phyloP scores from a whole-genome alignment of 148 eudicot genomes.

The Cornus controversa region DNA sequence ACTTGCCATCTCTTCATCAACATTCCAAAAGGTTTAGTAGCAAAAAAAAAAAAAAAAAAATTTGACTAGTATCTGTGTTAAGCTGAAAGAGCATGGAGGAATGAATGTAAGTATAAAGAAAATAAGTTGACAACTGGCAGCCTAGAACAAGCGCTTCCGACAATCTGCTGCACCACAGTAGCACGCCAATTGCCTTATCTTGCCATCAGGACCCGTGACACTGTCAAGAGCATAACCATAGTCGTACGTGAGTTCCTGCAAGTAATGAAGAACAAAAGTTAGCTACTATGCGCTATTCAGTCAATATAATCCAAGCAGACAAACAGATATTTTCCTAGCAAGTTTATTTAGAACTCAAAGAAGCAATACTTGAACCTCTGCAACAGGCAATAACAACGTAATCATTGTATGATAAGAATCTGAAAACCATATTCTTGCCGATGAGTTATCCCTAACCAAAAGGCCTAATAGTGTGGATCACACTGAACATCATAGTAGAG shows the following conservation, averaged over 20 bases:
- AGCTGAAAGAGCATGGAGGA: background rate
- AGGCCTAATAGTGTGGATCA: background rate
- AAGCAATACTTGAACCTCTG: background rate
- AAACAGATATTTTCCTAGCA: too few species aligned
- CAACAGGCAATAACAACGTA: background rate
- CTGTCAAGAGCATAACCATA: conserved; percentile 76
- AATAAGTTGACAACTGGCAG: background rate
- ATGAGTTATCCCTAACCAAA: background rate
- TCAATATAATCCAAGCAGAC: background rate
- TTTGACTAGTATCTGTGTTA: too few species aligned
- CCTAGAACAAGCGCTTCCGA: conserved; percentile 64
- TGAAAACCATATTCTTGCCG: background rate
- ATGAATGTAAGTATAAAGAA: background rate
- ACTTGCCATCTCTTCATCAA: background rate
- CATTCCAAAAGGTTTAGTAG: background rate
- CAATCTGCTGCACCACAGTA: conserved; percentile 67
- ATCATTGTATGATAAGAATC: background rate
- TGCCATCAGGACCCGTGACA: conserved; percentile 65
- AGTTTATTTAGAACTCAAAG: background rate
- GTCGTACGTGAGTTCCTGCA: conserved; percentile 78
- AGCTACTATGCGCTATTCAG: conserved; percentile 6
- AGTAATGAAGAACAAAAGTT: conserved; percentile 2
- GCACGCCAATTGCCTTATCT: conserved; percentile 46
- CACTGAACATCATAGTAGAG: background rate
- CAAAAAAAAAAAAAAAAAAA: background rate